Percentiles rank a stretch among this genome's conserved stretches.
phyloP scores from a whole-genome alignment of 257 asterid species.

The Rehmannia glutinosa region DNA sequence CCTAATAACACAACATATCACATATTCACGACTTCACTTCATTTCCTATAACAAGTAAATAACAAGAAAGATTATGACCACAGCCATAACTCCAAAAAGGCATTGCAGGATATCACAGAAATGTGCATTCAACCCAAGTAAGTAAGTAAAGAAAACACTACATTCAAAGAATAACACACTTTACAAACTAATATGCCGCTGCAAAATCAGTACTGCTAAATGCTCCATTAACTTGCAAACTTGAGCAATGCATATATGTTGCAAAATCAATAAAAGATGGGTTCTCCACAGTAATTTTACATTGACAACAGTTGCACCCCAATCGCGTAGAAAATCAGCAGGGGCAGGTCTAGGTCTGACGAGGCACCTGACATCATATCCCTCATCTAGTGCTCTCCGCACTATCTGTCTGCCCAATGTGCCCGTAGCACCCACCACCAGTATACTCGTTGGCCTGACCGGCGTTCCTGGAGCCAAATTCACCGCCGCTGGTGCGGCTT shows the following conservation, averaged over 20 bases:
- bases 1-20: neutral
- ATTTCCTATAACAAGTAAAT: neutral
- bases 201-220: too few relatives aligned
- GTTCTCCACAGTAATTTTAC: slow-evolving; percentile 22
- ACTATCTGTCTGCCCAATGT: slow-evolving; percentile 95
- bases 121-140: neutral
- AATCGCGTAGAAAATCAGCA: slow-evolving; percentile 96
- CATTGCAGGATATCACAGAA: neutral
- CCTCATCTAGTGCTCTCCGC: slow-evolving; percentile 93
- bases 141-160: neutral
- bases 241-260: neutral
- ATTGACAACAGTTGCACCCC: slow-evolving; percentile 99
- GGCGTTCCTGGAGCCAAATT: slow-evolving; percentile 95
- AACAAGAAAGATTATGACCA: too few relatives aligned
- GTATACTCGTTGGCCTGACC: slow-evolving; percentile 77
- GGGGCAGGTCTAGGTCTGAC: slow-evolving; percentile 98
- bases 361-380: slow-evolving; percentile 92
- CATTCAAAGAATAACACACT: neutral
- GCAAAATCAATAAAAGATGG: neutral
- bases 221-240: neutral
- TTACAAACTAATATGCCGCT: neutral
- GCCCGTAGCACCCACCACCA: slow-evolving; percentile 95
- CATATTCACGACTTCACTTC: neutral
- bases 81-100: neutral
- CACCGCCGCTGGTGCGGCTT: slow-evolving; percentile 45